Base-by-base conservation (phyloP, 148 eudicot species). In the Rhododendron kiyosumense region DNA sequence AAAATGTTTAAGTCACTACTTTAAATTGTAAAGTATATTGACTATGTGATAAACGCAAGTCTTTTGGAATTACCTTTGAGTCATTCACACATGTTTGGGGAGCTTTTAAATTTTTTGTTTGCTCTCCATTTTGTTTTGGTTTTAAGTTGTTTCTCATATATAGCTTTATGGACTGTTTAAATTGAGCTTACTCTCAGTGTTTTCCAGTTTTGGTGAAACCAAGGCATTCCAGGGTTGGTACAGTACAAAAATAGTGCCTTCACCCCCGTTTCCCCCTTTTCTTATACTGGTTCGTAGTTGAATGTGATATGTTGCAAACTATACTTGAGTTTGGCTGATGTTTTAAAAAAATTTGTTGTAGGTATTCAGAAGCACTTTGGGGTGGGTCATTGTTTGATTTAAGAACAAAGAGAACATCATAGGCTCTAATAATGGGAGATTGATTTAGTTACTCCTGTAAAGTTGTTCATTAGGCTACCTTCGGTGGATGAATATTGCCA, bases 361-460 rank as follows among this genome's bases (percentile, higher is more conserved):
- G 43, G 28, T 52, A 26, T 83, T 65, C 82, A 48, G 85, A 49
- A 77, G 74, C 82, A 76, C 52, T 52, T 77, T 6, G 69, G 51
- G 71, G 48, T 41, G 24, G 34, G n/a, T 78, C 75, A 43, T 36
- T 43, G n/a, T 61, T 83, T 86, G 85, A 86, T 46, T 41, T 75
- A 82, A 57, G 81, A 51, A 69, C 28, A 71, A 73, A 46, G 38
- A 77, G 30, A 30, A 43, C 15, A 41, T 18, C 86, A 74, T 57
- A 32, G 63, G 63, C 88, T 22, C 5, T 83, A 63, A 32, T 32
- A 9, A 9, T 65, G 61, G 61, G 78, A 20, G 28, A 43, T 67
- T 20, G 69, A 32, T 34, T 61, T 61, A 7, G 74, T 81, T 28
- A 52, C 87, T 48, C 75, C 59, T 81, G 24, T 15, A 41, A 28